A percentile compares a stretch with the other conserved stretches of the same genome.
phyloP scores from a whole-genome alignment of 345 rosid genomes.

The Zanthoxylum bungeanum region DNA sequence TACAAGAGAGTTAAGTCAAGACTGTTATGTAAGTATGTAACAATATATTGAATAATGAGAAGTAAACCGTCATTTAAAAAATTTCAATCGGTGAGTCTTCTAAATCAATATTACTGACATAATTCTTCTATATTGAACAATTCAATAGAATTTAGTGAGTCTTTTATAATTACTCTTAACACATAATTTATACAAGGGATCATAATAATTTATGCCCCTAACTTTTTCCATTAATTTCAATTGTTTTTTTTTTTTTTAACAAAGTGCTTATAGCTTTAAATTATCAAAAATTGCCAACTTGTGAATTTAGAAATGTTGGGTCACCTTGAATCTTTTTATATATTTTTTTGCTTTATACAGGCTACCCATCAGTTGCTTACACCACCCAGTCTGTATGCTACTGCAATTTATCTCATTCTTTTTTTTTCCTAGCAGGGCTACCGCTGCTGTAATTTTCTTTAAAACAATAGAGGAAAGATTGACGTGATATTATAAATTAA shows the following conservation, averaged over 20 bases:
- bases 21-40: no score
- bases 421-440: not conserved
- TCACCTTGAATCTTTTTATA: not conserved
- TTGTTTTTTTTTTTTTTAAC: constrained; percentile 9
- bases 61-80: no score
- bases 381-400: constrained; percentile 15
- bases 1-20: no score
- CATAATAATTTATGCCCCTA: not conserved
- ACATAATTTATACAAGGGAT: not conserved
- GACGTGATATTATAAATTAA: no score
- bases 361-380: not conserved
- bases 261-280: constrained; percentile 7
- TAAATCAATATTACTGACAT: no score
- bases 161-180: no score
- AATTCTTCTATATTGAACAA: no score
- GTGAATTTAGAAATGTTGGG: constrained; percentile 10
- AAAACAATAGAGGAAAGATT: no score
- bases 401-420: not conserved
- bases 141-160: no score
- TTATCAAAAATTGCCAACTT: constrained; percentile 14
- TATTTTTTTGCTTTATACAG: not conserved
- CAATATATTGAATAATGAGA: no score
- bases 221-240: not conserved
- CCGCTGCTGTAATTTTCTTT: no score
- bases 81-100: no score